These are phyloP conservation scores for Cavenderia fasciculata DNA, from an alignment of 78 protist genomes.

Conservation along the genomic window DNA sequence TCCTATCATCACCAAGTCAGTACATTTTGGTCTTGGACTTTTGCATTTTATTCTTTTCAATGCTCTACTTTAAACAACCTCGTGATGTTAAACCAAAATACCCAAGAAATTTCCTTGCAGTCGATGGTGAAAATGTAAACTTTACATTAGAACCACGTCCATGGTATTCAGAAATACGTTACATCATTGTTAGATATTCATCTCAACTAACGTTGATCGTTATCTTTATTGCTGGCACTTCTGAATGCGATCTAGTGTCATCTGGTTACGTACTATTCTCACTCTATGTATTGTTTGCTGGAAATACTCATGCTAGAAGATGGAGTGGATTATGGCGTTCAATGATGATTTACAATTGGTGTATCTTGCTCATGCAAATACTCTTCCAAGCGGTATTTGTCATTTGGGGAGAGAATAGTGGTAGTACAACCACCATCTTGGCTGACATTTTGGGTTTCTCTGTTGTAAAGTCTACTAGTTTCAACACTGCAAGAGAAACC, in stretches of 20 bases:
- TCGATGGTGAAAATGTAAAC: background rate
- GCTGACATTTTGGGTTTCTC: slow-evolving; percentile 40
- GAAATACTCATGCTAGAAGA: slow-evolving; percentile 42
- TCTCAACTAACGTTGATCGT: slow-evolving; percentile 44
- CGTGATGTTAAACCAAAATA: background rate
- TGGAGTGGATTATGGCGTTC: slow-evolving; percentile 63
- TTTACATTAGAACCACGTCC: slow-evolving; percentile 54
- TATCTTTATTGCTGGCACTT: slow-evolving; percentile 40
- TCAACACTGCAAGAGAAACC: background rate
- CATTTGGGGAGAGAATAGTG: background rate
- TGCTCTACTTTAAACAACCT: slow-evolving; percentile 30
- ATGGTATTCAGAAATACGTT: slow-evolving; percentile 40
- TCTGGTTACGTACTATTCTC: slow-evolving; percentile 40
- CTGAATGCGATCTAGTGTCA: slow-evolving; percentile 42
- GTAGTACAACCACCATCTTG: background rate
- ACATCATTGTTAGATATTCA: slow-evolving; percentile 29
- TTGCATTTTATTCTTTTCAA: slow-evolving; percentile 40
- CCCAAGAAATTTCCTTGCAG: slow-evolving; percentile 42
- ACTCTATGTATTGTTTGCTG: slow-evolving; percentile 40
- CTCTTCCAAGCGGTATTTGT: slow-evolving; percentile 33
- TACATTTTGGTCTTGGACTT: slow-evolving; percentile 29
- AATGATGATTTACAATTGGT: slow-evolving; percentile 43
- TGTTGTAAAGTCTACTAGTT: background rate
- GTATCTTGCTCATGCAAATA: slow-evolving; percentile 22
- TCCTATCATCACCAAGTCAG: background rate